Evolutionary conservation across 1,139 yeast species (phyloP), one percentile per base, ranked within the genome.

Genomic region (Candida tunisiensis): DNA sequence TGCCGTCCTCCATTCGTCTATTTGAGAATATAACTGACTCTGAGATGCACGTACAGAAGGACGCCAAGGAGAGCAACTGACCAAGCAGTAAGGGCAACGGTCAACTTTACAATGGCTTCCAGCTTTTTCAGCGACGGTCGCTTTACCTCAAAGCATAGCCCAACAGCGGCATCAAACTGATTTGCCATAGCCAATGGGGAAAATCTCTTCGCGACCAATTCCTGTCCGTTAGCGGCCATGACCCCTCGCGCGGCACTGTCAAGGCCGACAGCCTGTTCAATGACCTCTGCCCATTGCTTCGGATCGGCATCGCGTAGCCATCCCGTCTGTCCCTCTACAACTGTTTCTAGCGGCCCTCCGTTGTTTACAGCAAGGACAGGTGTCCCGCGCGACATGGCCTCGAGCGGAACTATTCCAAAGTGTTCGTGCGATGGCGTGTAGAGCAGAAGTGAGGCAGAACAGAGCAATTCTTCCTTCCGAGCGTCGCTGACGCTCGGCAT

Each of bases 401-500:
- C 98, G 9, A 88, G 63, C 1, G 99, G 99, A 3, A 91, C 99
- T 35, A 88, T 91, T 9, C 99, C 99, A 47, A 88, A 88, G 53
- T 88, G 99, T 49, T 91, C 98, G 42, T 68, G 67, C 1, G 77
- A 64, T 2, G 99, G 98, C 0, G 99, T 91, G 47, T 88, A 88
- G 25, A 83, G 55, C 21, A 91, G 58, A 30, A 78, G 40, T 29
- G 66, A 62, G 2, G 88, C 63, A 8, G 57, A 50, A 24, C 62
- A 50, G 25, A 88, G 56, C 23, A 88, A 60, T 1, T 70, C 58
- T 28, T 73, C 72, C 44, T 83, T 82, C 30, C 78, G 47, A 2
- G 62, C 48, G 1, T 83, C 62, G 24, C 75, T 63, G 5, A 88
- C 69, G 0, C 93, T 79, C 0, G 94, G 93, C 31, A 85, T 49